Evolutionary conservation across 108 stramenopile species (phyloP), one percentile per base, ranked within the genome.

Genomic region (Pseudonitzschia multiseries): DNA sequence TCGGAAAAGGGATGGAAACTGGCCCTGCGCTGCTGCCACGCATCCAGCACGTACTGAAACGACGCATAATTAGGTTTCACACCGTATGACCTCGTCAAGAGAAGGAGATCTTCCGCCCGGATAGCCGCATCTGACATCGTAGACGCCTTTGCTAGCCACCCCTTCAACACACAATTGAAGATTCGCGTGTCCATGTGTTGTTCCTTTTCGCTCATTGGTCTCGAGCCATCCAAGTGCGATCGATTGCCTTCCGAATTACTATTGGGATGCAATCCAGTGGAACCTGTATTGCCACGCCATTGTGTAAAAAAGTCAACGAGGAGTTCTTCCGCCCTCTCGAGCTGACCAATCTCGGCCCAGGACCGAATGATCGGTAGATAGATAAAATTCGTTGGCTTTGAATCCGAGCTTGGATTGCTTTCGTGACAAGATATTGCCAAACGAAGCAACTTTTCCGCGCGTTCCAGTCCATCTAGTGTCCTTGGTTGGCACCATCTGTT

Each of bases 131-230:
- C 79, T 4, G 79, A 73, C 8, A 20, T 46, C 0, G 50, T 21
- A 1, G 18, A 8, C 17, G 59, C 71, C 46, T 78, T 78, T 40
- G 57, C 26, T 9, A 68, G 53, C 77, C 77, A 78, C 22, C 63
- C 77, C 53, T 68, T 72, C 46, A 78, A 36, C 10, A 78, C 71
- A 9, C 62, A 64, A 36, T 78, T 72, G 57, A 78, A 68, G n/a
- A 70, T 60, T 26, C 66, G 44, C 43, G 66, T 68, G 54, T 66
- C 60, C 9, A 66, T 31, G 32, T 62, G 32, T 27, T 27, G 0
- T 4, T 59, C 57, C 57, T 68, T 62, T 14, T 68, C 44, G 32
- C 71, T 71, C 27, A n/a, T 20, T 2, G 22, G 50, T 26, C 20
- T 53, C 26, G 28, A 18, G 17, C 9, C 46, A 29, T 43, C 32